A percentile compares a stretch with the other conserved stretches of the same genome.
These are phyloP conservation scores for Phaeoacremonium minimum DNA, from an alignment of 2,329 filamentous ascomycete species.

Conservation along the genomic window DNA sequence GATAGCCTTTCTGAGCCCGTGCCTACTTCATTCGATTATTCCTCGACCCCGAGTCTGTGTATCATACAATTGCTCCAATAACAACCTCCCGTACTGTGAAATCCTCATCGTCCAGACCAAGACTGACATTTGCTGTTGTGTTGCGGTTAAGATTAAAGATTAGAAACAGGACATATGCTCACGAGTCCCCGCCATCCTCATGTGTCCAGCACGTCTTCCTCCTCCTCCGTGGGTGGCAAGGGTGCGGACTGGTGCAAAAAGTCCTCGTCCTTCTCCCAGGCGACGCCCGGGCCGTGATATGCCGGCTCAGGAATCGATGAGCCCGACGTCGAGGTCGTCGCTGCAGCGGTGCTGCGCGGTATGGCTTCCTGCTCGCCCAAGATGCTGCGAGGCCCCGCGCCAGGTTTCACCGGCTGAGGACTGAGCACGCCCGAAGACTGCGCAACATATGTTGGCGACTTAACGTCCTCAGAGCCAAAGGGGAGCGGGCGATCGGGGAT, in stretches of 20 bases:
- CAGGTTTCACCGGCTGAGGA: slow-evolving; percentile 25
- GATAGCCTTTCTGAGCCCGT: too few species aligned
- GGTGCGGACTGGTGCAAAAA: slow-evolving; percentile 30
- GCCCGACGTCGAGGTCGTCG: slow-evolving; percentile 4
- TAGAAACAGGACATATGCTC: background rate
- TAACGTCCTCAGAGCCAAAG: slow-evolving; percentile 45
- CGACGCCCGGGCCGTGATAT: slow-evolving; percentile 43
- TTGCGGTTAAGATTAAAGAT: background rate
- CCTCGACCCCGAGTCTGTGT: too few species aligned
- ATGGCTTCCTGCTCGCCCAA: slow-evolving; percentile 12
- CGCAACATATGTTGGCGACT: slow-evolving; percentile 39
- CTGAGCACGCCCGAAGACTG: slow-evolving; percentile 31
- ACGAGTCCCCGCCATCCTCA: slow-evolving; percentile 13
- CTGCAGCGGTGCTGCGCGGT: slow-evolving; percentile 3
- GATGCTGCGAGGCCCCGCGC: slow-evolving; percentile 15
- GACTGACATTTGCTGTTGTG: too few species aligned
- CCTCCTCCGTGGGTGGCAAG: slow-evolving; percentile 31
- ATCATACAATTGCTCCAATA: too few species aligned
- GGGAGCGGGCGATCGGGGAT: slow-evolving; percentile 47
- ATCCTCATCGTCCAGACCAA: too few species aligned
- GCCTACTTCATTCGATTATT: too few species aligned
- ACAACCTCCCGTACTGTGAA: too few species aligned
- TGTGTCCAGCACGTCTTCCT: slow-evolving; percentile 34
- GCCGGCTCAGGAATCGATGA: slow-evolving; percentile 35
- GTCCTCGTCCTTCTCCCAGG: slow-evolving; percentile 48